phyloP scores from a whole-genome alignment of 192 early-diverging fungal species.

The Coemansia sp. region DNA sequence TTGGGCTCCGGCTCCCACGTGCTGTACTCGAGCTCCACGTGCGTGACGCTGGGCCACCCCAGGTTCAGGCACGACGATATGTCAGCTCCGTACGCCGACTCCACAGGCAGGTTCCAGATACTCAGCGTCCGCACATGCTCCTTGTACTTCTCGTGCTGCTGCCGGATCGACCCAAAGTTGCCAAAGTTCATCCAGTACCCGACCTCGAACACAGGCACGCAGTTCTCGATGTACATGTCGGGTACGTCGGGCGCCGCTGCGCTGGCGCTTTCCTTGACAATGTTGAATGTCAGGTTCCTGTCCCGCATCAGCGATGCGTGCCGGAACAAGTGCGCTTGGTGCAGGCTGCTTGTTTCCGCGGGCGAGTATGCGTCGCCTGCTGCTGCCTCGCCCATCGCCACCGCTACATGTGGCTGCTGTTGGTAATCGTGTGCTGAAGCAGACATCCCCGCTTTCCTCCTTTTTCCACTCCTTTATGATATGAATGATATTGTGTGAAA shows the following conservation, averaged over 20 bases:
- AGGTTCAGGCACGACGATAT: slow-evolving; percentile 46
- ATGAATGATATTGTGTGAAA: too few species aligned
- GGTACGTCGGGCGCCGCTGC: background rate
- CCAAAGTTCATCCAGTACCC: slow-evolving; percentile 59
- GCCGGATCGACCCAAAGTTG: slow-evolving; percentile 46
- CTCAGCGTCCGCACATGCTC: slow-evolving; percentile 46
- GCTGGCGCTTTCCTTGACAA: slow-evolving; percentile 4
- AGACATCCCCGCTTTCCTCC: background rate
- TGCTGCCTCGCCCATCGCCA: slow-evolving; percentile 2
- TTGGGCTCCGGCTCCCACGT: slow-evolving; percentile 57
- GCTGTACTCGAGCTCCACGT: slow-evolving; percentile 53
- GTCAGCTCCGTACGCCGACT: slow-evolving; percentile 52
- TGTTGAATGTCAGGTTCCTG: slow-evolving; percentile 40
- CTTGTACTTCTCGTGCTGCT: slow-evolving; percentile 50
- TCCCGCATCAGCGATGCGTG: slow-evolving; percentile 47
- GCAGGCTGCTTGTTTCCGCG: slow-evolving; percentile 9
- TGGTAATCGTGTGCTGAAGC: slow-evolving; percentile 6
- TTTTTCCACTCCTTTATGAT: too few species aligned
- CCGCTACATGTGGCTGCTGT: background rate
- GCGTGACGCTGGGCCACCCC: slow-evolving; percentile 46
- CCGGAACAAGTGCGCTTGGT: slow-evolving; percentile 30
- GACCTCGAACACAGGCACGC: slow-evolving; percentile 51
- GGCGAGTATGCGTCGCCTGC: background rate
- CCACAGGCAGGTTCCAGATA: slow-evolving; percentile 53
- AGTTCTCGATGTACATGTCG: slow-evolving; percentile 33